These are phyloP conservation scores for Xylariaceae sp. DNA, from an alignment of 2,329 filamentous ascomycete species.

Conservation along the genomic window DNA sequence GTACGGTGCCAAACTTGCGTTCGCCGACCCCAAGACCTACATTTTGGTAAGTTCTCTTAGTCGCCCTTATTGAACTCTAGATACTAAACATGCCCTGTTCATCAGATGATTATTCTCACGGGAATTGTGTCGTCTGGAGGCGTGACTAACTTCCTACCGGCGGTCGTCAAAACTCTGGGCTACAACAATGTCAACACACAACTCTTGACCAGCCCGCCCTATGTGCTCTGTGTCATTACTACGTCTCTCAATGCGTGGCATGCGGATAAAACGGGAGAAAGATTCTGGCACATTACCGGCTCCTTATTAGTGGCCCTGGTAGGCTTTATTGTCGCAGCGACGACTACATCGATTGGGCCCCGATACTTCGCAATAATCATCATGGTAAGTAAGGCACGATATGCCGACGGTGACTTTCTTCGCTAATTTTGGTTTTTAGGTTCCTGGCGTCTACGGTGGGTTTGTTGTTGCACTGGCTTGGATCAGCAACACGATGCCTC, in stretches of 20 bases:
- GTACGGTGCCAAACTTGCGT: constrained; percentile 53
- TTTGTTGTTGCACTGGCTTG: constrained; percentile 70
- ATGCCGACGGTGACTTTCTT: background rate
- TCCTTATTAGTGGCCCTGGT: constrained; percentile 61
- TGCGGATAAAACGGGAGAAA: constrained; percentile 68
- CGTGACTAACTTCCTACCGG: constrained; percentile 68
- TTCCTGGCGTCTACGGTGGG: constrained; percentile 60
- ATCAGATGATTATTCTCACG: constrained; percentile 53
- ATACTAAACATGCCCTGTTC: constrained; percentile 5
- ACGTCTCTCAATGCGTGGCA: constrained; percentile 67
- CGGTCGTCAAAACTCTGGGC: constrained; percentile 66
- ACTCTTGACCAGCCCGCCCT: constrained; percentile 64
- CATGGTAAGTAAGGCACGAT: constrained; percentile 47
- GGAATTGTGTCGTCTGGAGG: constrained; percentile 56
- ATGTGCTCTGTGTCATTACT: constrained; percentile 60
- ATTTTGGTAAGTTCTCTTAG: constrained; percentile 44
- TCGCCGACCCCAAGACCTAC: constrained; percentile 59
- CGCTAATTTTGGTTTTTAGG: constrained; percentile 27
- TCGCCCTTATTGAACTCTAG: background rate
- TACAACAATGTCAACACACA: constrained; percentile 59
- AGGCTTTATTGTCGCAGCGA: constrained; percentile 66
- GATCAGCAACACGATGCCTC: constrained; percentile 73
- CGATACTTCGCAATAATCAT: constrained; percentile 72
- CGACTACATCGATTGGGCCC: constrained; percentile 57
- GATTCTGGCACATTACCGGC: constrained; percentile 64